Evolutionary conservation across 2,329 filamentous ascomycete species (phyloP).

Genomic region (Thermothelomyces thermophilus): DNA sequence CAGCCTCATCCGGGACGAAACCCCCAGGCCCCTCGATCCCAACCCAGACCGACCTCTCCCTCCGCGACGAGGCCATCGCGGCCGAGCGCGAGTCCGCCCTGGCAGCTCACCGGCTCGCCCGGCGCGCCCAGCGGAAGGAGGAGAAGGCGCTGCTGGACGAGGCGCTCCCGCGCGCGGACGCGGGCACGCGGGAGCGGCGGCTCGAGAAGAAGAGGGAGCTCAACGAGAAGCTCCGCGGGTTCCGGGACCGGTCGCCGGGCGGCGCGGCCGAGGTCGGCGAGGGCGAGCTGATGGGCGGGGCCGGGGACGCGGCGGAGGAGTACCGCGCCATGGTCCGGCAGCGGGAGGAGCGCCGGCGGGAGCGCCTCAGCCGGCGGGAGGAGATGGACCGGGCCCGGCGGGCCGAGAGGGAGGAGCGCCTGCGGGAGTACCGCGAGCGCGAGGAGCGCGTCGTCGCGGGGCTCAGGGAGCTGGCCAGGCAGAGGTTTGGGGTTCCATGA

Average conservation of each 20-base stretch:
- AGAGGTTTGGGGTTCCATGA: conserved; percentile 57
- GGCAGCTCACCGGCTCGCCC: conserved; percentile 52
- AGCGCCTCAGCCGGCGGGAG: conserved; percentile 75
- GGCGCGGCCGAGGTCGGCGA: conserved; percentile 60
- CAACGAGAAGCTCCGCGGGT: conserved; percentile 66
- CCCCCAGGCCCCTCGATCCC: conserved; percentile 58
- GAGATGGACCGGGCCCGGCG: conserved; percentile 68
- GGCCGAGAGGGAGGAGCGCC: conserved; percentile 73
- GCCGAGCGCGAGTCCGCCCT: conserved; percentile 48
- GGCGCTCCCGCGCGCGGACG: conserved; percentile 63
- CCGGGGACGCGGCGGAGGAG: conserved; percentile 54
- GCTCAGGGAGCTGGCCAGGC: conserved; percentile 69
- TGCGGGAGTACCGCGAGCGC: conserved; percentile 63
- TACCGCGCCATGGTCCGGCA: conserved; percentile 61
- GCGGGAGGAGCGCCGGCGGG: conserved; percentile 69
- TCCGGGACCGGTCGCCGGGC: conserved; percentile 59
- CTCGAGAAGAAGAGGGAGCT: conserved; percentile 77
- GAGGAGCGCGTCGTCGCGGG: conserved; percentile 82
- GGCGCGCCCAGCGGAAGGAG: conserved; percentile 55
- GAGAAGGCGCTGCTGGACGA: conserved; percentile 75
- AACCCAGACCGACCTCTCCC: conserved; percentile 59
- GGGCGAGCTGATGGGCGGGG: conserved; percentile 67
- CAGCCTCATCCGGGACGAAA: not conserved
- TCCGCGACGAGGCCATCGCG: conserved; percentile 7
- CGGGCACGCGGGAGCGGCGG: conserved; percentile 73